Base-by-base conservation (phyloP, 2,329 filamentous ascomycete species). In the Phyllosticta citriasiana region DNA sequence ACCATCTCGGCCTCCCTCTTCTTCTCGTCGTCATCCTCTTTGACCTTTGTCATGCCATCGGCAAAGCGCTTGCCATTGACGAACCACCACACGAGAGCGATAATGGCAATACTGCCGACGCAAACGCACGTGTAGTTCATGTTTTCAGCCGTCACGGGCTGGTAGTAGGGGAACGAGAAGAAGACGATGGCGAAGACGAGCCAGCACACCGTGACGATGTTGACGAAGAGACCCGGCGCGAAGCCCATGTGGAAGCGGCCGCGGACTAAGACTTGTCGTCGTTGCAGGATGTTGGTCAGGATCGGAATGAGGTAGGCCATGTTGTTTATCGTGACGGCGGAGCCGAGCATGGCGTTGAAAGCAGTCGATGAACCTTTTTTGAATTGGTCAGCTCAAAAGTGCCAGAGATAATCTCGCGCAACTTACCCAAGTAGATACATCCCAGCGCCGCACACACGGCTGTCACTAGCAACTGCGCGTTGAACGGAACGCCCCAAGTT, bases 121-220 rank as follows among this genome's bases (percentile, higher is more conserved):
- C 77, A 76, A 0, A 78, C 76, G 55, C 78, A 79, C 1, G 78
- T 79, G 63, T 80, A 79, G 62, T 79, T 80, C 78, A 80, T 80
- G 61, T 78, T 79, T 26, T 64, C 62, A 1, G 66, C 66, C 33
- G 53, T 60, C 8, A 77, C 75, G 0, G 76, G 76, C 67, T 70
- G 72, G 51, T 70, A 66, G 58, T 76, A 78, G 0, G 77, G 77
- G 65, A 79, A 78, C 1, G 73, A 76, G 67, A 77, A 78, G 66
- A 79, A 77, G 1, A 78, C 68, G 26, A 78, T 74, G 4, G 75
- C 75, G 55, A 78, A 77, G n/a, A 35, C 25, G 26, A 61, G 60
- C 60, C 60, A 61, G 26, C 10, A 19, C 12, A 61, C 27, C 1
- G 60, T 14, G 3, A 57, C 60, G 4, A 47, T 19, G 19, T 57